Conservation (phyloP, 495 filamentous ascomycete species). For the Aspergillus coremiiformis region DNA sequence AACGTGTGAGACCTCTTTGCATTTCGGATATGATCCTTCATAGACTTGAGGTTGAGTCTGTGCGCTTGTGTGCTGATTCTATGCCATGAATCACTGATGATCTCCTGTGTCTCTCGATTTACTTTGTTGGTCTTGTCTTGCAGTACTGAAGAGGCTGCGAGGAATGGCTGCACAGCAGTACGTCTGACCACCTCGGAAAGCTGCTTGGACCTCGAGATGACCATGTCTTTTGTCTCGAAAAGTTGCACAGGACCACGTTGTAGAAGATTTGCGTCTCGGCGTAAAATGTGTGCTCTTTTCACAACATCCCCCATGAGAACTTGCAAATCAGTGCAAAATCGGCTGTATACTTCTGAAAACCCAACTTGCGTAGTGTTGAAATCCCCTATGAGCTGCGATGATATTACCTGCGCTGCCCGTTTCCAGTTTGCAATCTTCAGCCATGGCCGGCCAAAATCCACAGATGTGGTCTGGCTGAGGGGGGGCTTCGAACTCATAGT, state of each 20-base stretch:
- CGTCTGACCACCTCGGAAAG: constrained; percentile 29
- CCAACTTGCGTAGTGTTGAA: constrained; percentile 38
- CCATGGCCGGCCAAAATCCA: constrained; percentile 59
- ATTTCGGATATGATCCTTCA: constrained; percentile 31
- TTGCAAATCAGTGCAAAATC: constrained; percentile 45
- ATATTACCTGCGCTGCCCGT: constrained; percentile 37
- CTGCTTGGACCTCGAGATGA: constrained; percentile 33
- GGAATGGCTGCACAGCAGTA: constrained; percentile 30
- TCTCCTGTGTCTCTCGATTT: constrained; percentile 24
- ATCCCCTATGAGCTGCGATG: constrained; percentile 37
- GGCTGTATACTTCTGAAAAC: constrained; percentile 34
- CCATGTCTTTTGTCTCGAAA: constrained; percentile 18
- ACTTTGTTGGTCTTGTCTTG: constrained; percentile 24
- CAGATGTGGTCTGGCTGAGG: constrained; percentile 44
- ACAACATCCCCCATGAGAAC: constrained; percentile 42
- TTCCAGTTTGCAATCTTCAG: constrained; percentile 52
- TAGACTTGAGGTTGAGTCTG: constrained; percentile 18
- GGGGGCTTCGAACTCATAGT: constrained; percentile 44
- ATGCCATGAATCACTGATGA: constrained; percentile 27
- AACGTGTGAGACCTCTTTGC: constrained; percentile 25
- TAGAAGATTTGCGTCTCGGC: constrained; percentile 25
- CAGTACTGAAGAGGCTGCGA: constrained; percentile 25
- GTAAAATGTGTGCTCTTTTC: constrained; percentile 33
- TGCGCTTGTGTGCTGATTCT: constrained; percentile 22
- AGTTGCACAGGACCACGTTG: constrained; percentile 19